phyloP scores from a whole-genome alignment of 208 protist genomes.

The Leptomonas seymouri region DNA sequence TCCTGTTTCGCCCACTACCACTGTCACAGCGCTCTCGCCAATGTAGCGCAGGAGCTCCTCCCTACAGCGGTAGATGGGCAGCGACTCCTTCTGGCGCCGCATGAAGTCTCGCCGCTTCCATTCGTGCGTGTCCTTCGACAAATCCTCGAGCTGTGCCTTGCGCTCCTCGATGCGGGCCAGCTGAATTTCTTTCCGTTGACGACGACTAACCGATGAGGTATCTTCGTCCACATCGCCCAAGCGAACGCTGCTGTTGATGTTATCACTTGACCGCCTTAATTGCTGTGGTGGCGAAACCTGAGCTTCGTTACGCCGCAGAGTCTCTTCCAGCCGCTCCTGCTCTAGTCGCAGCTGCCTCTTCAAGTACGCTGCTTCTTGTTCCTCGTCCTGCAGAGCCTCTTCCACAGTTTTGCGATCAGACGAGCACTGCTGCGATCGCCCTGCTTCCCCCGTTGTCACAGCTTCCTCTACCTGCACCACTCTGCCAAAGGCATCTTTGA shows the following conservation, averaged over 20 bases:
- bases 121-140: slow-evolving; percentile 24
- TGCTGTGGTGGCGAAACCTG: background rate
- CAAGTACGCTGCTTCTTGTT: slow-evolving; percentile 25
- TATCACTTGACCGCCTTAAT: background rate
- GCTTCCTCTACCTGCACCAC: slow-evolving; percentile 1
- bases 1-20: slow-evolving; percentile 91
- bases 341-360: slow-evolving; percentile 31
- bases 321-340: slow-evolving; percentile 23
- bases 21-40: slow-evolving; percentile 76
- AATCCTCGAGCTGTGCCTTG: slow-evolving; percentile 21
- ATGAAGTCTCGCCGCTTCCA: slow-evolving; percentile 38
- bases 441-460: slow-evolving; percentile 17
- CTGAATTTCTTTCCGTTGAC: slow-evolving; percentile 28
- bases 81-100: slow-evolving; percentile 36
- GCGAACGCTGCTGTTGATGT: background rate
- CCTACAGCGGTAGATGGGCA: slow-evolving; percentile 76
- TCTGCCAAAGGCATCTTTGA: slow-evolving; percentile 42
- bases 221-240: background rate
- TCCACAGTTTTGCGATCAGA: background rate
- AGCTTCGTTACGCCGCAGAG: background rate
- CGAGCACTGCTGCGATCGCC: background rate
- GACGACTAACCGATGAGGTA: background rate
- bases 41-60: slow-evolving; percentile 79
- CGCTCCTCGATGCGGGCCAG: slow-evolving; percentile 22
- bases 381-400: slow-evolving; percentile 16